Conservation (phyloP, 768 basidiomycete species). For the Trametes gibbosa region DNA sequence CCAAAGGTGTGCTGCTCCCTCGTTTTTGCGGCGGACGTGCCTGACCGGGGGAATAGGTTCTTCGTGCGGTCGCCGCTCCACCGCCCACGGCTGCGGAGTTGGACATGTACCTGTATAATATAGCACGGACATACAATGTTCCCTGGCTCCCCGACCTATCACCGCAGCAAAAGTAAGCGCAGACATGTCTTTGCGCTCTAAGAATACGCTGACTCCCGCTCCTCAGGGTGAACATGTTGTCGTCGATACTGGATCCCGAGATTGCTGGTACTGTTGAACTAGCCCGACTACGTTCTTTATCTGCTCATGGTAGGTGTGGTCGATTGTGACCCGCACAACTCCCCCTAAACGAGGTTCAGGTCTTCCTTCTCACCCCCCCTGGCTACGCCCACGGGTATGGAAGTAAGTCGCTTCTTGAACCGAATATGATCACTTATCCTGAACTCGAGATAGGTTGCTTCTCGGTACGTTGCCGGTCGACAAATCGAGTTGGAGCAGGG, state of each 20-base stretch:
- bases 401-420: slow-evolving; percentile 45
- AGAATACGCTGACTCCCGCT: slow-evolving; percentile 1
- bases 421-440: background rate
- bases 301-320: slow-evolving; percentile 53
- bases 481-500: slow-evolving; percentile 58
- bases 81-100: slow-evolving; percentile 56
- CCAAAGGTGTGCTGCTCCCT: slow-evolving; percentile 35
- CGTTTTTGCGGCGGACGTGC: background rate
- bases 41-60: slow-evolving; percentile 35
- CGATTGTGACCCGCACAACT: slow-evolving; percentile 2
- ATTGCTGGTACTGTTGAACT: slow-evolving; percentile 54
- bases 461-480: slow-evolving; percentile 58
- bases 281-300: slow-evolving; percentile 50
- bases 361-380: slow-evolving; percentile 69
- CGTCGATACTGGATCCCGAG: slow-evolving; percentile 57
- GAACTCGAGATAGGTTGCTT: slow-evolving; percentile 44
- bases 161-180: slow-evolving; percentile 59
- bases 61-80: slow-evolving; percentile 50
- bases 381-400: slow-evolving; percentile 78
- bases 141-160: slow-evolving; percentile 61
- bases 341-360: slow-evolving; percentile 38
- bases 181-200: background rate
- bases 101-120: slow-evolving; percentile 51
- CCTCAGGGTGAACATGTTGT: slow-evolving; percentile 50
- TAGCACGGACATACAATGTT: slow-evolving; percentile 52